Evolutionary conservation across 2,329 filamentous ascomycete genomes (phyloP), one percentile per base, ranked within the genome.

Genomic region (Scedosporium dehoogii): DNA sequence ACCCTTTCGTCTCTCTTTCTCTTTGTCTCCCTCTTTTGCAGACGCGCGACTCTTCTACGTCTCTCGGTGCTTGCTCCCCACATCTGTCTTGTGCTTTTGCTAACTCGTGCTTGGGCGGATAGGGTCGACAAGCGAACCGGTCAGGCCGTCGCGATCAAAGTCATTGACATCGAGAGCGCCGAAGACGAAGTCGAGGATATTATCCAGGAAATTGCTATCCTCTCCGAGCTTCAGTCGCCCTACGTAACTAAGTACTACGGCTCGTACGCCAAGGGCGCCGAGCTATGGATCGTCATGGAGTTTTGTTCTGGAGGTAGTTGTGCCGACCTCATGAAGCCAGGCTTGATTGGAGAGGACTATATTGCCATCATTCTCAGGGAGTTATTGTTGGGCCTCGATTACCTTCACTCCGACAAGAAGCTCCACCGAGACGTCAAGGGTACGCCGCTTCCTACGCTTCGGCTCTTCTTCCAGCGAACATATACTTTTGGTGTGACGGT

Each of bases 171-270:
- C 67, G 94, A 99, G 76, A 97, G 94, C 78, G 94, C 94, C 70
- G 94, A 99, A 76, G 94, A 99, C 74, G 94, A 99, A 77, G 93
- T 99, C 68, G 94, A 97, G 78, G 94, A 99, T 76, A 99, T 99
- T 70, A 97, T 97, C 73, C 92, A 96, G 74, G 94, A 99, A 77
- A 97, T 99, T 68, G 92, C 93, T 68, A 97, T 99, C 69, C 82
- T 99, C 62, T 96, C 94, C 38, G 93, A 96, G 75, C 85, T 99
- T 67, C 91, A 96, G 76, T 97, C 93, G 18, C 92, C 92, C 18
- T 96, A 96, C 72, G 93, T 97, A 65, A 99, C 94, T 46, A 94
- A 96, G 75, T 99, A 99, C 79, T 92, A 96, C 77, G 94, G 94
- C 67, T 97, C 93, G 63, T 97, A 94, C 72, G 86, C 96, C 68